These are phyloP conservation scores for Pythium myriotylum DNA, from an alignment of 352 stramenopile genomes.

Conservation along the genomic window DNA sequence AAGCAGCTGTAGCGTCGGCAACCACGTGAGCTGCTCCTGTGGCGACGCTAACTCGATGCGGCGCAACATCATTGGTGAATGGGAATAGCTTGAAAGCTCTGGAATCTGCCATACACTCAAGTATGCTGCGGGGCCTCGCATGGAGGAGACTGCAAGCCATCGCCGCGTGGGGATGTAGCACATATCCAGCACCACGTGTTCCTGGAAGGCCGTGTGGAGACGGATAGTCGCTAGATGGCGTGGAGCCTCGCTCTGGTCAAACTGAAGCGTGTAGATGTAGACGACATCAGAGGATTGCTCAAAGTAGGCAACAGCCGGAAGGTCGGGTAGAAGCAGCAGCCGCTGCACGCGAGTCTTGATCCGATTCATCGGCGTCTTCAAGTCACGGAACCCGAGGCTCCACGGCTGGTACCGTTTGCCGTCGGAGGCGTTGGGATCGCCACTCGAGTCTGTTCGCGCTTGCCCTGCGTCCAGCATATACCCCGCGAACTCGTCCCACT, in stretches of 20 bases:
- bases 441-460: conserved; percentile 49
- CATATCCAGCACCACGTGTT: conserved; percentile 61
- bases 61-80: conserved; percentile 61
- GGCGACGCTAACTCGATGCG: conserved; percentile 55
- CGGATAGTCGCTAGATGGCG: conserved; percentile 67
- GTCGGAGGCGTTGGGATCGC: conserved; percentile 1
- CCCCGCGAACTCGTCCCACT: conserved; percentile 90
- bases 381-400: conserved; percentile 36
- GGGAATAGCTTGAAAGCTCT: conserved; percentile 29
- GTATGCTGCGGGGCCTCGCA: conserved; percentile 46
- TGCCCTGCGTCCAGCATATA: conserved; percentile 85
- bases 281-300: conserved; percentile 69
- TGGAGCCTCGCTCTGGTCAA: conserved; percentile 61
- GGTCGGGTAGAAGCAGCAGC: conserved; percentile 46
- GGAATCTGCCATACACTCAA: conserved; percentile 62
- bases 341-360: conserved; percentile 56
- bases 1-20: conserved; percentile 54
- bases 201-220: conserved; percentile 76
- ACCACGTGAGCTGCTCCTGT: conserved; percentile 63
- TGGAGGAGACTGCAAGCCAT: conserved; percentile 59
- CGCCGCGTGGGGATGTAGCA: conserved; percentile 48
- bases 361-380: conserved; percentile 52
- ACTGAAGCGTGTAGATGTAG: conserved; percentile 62
- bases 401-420: conserved; percentile 46
- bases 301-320: conserved; percentile 72